A percentile compares a stretch with the other conserved stretches of the same genome.
These are phyloP conservation scores for Hyphodiscus hymeniophilus DNA, from an alignment of 495 filamentous ascomycete genomes.

Conservation along the genomic window DNA sequence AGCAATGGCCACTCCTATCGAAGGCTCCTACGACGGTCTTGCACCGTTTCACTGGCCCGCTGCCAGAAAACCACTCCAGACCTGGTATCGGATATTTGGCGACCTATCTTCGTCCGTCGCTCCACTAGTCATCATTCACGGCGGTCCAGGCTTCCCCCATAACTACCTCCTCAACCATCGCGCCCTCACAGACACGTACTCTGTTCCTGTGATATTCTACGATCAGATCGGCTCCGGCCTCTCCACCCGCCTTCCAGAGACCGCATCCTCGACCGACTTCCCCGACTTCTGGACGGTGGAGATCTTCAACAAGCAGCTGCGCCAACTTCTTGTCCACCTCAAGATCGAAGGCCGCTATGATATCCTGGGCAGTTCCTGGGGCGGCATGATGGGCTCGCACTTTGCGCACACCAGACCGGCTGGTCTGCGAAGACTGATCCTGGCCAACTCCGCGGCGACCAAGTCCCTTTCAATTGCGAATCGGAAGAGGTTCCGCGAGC, in stretches of 20 bases:
- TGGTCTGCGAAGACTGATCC: slow-evolving; percentile 32
- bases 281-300: slow-evolving; percentile 42
- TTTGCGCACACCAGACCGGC: slow-evolving; percentile 27
- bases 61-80: slow-evolving; percentile 34
- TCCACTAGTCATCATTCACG: slow-evolving; percentile 33
- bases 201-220: slow-evolving; percentile 42
- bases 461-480: neutral
- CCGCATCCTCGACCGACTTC: slow-evolving; percentile 26
- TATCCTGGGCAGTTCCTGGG: slow-evolving; percentile 41
- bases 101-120: slow-evolving; percentile 17
- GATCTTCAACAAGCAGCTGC: slow-evolving; percentile 38
- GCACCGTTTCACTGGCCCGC: slow-evolving; percentile 26
- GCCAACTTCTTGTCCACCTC: slow-evolving; percentile 35
- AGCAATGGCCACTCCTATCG: neutral
- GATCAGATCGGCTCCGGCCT: slow-evolving; percentile 41
- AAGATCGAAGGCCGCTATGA: slow-evolving; percentile 29
- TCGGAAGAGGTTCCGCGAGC: neutral
- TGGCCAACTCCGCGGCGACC: slow-evolving; percentile 23
- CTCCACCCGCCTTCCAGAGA: slow-evolving; percentile 36
- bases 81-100: slow-evolving; percentile 37
- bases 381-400: slow-evolving; percentile 37
- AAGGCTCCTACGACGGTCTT: neutral
- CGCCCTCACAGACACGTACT: slow-evolving; percentile 4
- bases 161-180: slow-evolving; percentile 6
- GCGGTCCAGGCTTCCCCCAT: slow-evolving; percentile 32